phyloP scores from a whole-genome alignment of 352 stramenopile species.

The Phytopythium aichiense region DNA sequence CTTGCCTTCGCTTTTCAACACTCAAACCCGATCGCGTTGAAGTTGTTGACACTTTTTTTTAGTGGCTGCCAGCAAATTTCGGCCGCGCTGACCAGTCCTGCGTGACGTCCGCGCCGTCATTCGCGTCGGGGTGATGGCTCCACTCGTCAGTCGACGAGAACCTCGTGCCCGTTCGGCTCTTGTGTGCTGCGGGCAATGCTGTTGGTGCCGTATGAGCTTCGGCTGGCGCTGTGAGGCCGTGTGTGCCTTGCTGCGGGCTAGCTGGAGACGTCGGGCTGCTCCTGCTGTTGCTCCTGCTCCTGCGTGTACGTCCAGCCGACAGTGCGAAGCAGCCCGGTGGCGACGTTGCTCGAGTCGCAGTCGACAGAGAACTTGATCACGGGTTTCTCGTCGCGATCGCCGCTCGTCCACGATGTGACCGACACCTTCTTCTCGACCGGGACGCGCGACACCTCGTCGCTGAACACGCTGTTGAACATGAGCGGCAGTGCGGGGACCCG shows the following conservation, averaged over 20 bases:
- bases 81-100: not conserved
- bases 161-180: too few species aligned
- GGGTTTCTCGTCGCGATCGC: constrained; percentile 13
- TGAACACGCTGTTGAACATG: constrained; percentile 47
- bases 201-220: not conserved
- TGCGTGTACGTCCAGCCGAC: constrained; percentile 35
- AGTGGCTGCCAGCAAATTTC: constrained; percentile 4
- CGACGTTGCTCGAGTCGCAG: constrained; percentile 14
- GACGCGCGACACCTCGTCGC: constrained; percentile 25
- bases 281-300: constrained; percentile 3
- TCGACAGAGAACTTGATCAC: constrained; percentile 22
- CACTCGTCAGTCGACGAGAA: not conserved
- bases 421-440: constrained; percentile 27
- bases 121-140: not conserved
- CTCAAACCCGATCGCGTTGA: not conserved
- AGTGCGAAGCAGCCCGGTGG: constrained; percentile 39
- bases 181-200: not conserved
- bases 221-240: not conserved
- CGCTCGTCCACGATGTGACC: constrained; percentile 28
- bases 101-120: not conserved
- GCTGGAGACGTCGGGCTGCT: not conserved
- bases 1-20: not conserved
- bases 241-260: not conserved
- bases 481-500: constrained; percentile 48
- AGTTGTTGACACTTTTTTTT: not conserved